These are phyloP conservation scores for Gossypium herbaceum DNA, from an alignment of 345 rosid genomes.

Conservation along the genomic window DNA sequence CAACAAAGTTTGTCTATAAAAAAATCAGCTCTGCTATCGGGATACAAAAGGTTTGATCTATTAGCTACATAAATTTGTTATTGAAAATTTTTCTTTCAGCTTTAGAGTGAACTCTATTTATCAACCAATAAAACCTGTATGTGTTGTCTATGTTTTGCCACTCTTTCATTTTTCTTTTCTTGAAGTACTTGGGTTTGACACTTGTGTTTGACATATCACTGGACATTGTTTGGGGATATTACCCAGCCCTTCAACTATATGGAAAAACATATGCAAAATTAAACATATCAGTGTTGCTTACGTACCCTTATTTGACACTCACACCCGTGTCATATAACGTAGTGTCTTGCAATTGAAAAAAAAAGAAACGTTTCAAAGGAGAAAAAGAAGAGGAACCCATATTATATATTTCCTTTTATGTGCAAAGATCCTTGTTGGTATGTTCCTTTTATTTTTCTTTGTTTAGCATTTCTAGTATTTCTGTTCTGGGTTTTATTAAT, in stretches of 20 bases:
- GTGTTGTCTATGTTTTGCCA: neutral
- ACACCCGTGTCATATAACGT: neutral
- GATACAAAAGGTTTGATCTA: conserved; percentile 59
- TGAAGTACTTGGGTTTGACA: neutral
- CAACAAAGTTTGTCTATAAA: conserved; percentile 55
- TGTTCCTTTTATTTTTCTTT: neutral
- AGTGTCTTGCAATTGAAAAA: neutral
- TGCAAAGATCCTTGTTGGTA: neutral
- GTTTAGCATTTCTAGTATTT: neutral
- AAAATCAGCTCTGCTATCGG: conserved; percentile 78
- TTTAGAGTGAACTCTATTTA: neutral
- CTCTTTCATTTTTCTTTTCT: neutral
- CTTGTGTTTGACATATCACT: neutral
- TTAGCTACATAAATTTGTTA: neutral
- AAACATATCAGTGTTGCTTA: neutral
- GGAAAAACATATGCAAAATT: neutral
- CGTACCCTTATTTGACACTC: neutral
- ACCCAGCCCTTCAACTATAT: neutral
- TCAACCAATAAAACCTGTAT: neutral
- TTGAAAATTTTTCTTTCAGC: neutral
- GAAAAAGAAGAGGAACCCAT: neutral
- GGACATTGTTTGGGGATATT: neutral
- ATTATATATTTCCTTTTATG: neutral
- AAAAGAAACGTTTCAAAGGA: too few species aligned
- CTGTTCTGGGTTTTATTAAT: neutral